Evolutionary conservation across 192 early-diverging fungal species (phyloP), one percentile per base, ranked within the genome.

Genomic region (Tieghemiomyces parasiticus): DNA sequence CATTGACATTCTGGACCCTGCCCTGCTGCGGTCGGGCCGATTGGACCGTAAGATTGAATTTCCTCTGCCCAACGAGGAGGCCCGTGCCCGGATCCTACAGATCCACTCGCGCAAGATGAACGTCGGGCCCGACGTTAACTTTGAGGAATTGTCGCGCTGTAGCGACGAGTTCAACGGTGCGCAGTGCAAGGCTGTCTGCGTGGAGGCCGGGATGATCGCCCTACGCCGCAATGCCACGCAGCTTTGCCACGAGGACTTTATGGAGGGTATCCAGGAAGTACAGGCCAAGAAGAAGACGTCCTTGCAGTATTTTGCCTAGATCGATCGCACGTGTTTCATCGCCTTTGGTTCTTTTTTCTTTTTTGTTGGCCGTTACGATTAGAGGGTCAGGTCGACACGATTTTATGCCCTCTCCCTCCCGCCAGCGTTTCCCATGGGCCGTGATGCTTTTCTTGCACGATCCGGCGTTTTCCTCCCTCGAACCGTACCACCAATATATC

Each of bases 141-240:
- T 87, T 80, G 92, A 93, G 25, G 95, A 99, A 73, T 74, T 99
- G 45, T 85, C 93, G 12, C 74, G 95, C 46, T 87, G 81, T 28
- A 95, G 93, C 72, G 92, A 99, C 67, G 95, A 99, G 72, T 99
- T 99, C 66, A 99, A 99, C 63, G 95, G 95, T 32, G 95, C 95
- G 12, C 95, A 99, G 68, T 93, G 89, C 79, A 99, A 99, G 74
- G 95, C 95, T 33, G 87, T 96, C 46, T 99, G 95, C 72, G 93
- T 96, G 20, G 92, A 95, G 71, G 92, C 92, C 10, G 92, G 95
- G 56, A 99, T 99, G 95, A 82, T 96, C 79, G 95, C 95, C 28
- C 70, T 99, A 58, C 79, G 95, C 30, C 75, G 95, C 29, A 89
- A 87, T 0, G 91, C 87, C 6, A 79, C 79, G 20, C 81, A 93